These are phyloP conservation scores for Candida sp. DNA, from an alignment of 1,139 yeast species.

Conservation along the genomic window DNA sequence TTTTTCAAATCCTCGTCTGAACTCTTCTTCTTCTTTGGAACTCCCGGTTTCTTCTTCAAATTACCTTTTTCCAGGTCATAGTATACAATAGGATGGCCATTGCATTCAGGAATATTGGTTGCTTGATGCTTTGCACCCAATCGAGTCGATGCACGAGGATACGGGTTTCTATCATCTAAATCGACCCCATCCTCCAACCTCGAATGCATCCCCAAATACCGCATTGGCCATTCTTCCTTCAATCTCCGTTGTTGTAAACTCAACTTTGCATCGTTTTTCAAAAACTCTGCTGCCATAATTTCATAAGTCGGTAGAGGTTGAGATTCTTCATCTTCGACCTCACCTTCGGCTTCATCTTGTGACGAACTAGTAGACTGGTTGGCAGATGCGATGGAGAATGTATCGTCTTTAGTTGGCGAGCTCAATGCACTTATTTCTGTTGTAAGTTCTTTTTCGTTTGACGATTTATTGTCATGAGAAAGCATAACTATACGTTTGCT, in stretches of 20 bases:
- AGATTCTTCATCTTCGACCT: conserved; percentile 8
- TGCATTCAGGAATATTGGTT: conserved; percentile 62
- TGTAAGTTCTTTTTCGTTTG: conserved; percentile 33
- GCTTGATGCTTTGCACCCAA: conserved; percentile 77
- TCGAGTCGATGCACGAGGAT: conserved; percentile 79
- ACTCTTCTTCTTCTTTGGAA: conserved; percentile 15
- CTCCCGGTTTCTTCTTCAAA: conserved; percentile 12
- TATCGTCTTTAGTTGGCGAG: conserved; percentile 10
- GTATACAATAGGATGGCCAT: conserved; percentile 58
- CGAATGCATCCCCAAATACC: conserved; percentile 79
- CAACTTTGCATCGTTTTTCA: conserved; percentile 39
- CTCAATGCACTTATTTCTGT: conserved; percentile 20
- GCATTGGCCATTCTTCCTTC: conserved; percentile 73
- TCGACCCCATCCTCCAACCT: conserved; percentile 78
- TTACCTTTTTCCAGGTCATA: conserved; percentile 43
- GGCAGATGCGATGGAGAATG: conserved; percentile 1
- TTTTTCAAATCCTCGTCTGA: conserved; percentile 19
- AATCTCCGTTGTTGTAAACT: conserved; percentile 47
- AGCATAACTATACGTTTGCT: conserved; percentile 36
- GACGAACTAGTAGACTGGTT: conserved; percentile 5
- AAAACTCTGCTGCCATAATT: conserved; percentile 52
- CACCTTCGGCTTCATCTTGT: conserved; percentile 4
- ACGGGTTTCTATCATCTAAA: conserved; percentile 69
- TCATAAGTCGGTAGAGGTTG: conserved; percentile 53
- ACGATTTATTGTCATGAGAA: conserved; percentile 40